Evolutionary conservation across 31 red algal species (phyloP), one percentile per base, ranked within the genome.

Genomic region (Odonthalia washingtoniensis): DNA sequence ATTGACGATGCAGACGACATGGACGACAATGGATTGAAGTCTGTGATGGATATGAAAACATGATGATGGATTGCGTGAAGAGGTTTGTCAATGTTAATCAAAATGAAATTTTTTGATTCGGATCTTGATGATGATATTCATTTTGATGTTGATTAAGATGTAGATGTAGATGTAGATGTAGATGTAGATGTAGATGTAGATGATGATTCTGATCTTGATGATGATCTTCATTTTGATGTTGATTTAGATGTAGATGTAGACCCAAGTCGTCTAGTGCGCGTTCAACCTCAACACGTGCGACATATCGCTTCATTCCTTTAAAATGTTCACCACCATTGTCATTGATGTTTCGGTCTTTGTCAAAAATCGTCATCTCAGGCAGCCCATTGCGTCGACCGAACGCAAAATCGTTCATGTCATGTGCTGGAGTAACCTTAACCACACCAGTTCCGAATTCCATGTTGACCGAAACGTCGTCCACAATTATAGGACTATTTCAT

Each of bases 341-440:
- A 65, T 95, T 97, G 88, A 99, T 77, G 41, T 82, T 70, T 18
- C 98, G 95, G 37, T 89, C 86, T 24, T 94, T 78, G 53, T 61
- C 80, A 32, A 99, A 72, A 41, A 99, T 86, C 3, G 81, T 91
- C 65, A 96, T 88, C 44, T 85, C 82, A 9, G 87, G 85, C 65
- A 99, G 76, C 17, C 79, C 66, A 73, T 99, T 66, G 12, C 98
- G 90, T 40, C 85, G 81, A 14, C 98, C 98, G 83, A 93, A 96
- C 40, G 78, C 88, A 79, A 89, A 99, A 93, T 99, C 98, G 75
- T 97, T 97, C 0, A 93, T 87, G 86, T 99, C 98, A 82, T 99
- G 98, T 5, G 98, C 98, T 31, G 98, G 98, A 0, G 98, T 99
- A 44, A 99, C 80, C 72, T 99, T 99, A 40, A 99, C 95, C 1